Percentiles rank a stretch among this genome's conserved stretches.
These are phyloP conservation scores for Phaffia australis DNA, from an alignment of 768 basidiomycete genomes.

Conservation along the genomic window DNA sequence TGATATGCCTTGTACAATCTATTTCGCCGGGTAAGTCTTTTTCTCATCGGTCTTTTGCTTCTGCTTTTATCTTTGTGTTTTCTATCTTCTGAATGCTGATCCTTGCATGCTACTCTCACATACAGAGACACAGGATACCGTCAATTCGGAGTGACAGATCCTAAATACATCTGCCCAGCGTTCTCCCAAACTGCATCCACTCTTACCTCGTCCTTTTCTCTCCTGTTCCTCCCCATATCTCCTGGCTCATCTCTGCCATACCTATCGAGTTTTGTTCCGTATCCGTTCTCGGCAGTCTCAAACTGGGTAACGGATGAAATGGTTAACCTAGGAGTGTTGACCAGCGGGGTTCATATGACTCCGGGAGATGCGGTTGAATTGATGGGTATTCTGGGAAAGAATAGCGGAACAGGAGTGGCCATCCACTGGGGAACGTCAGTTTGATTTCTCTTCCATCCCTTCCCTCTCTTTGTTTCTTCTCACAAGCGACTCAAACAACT, in stretches of 20 bases:
- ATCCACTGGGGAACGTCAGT: slow-evolving; percentile 24
- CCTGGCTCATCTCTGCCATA: slow-evolving; percentile 24
- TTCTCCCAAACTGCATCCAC: slow-evolving; percentile 15
- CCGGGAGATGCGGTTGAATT: slow-evolving; percentile 18
- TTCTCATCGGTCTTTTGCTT: background rate
- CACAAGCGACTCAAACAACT: too few relatives aligned
- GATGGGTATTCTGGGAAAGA: slow-evolving; percentile 10
- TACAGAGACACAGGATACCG: slow-evolving; percentile 22
- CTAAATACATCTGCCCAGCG: slow-evolving; percentile 14
- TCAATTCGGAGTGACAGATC: slow-evolving; percentile 14
- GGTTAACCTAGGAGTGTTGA: slow-evolving; percentile 22
- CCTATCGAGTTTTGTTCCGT: slow-evolving; percentile 21
- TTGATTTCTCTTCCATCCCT: background rate
- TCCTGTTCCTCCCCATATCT: slow-evolving; percentile 23
- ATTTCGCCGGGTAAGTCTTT: slow-evolving; percentile 19
- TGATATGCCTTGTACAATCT: slow-evolving; percentile 16
- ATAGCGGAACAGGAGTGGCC: slow-evolving; percentile 8
- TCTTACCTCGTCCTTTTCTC: slow-evolving; percentile 17
- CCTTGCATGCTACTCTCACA: background rate
- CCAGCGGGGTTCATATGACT: slow-evolving; percentile 20
- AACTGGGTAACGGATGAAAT: background rate
- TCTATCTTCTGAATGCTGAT: background rate
- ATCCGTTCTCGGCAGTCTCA: slow-evolving; percentile 14
- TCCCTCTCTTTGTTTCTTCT: background rate
- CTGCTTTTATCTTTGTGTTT: background rate